phyloP scores from a whole-genome alignment of 495 filamentous ascomycete species.

The Lineolata rhizophorae region DNA sequence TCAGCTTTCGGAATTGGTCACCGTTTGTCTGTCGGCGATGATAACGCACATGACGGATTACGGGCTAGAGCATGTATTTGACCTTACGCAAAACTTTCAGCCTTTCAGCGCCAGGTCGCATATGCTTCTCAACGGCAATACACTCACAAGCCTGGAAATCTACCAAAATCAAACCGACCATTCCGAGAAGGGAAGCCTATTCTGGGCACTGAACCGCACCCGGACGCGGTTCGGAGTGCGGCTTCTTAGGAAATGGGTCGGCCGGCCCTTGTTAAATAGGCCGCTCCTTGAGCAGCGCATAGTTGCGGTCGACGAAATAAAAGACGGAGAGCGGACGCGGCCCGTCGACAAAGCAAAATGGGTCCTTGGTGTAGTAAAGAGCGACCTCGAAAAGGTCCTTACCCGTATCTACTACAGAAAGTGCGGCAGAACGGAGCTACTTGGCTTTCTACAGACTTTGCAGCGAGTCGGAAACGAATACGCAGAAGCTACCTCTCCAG shows the following conservation, averaged over 20 bases:
- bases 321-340: constrained; percentile 36
- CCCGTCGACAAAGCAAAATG: constrained; percentile 50
- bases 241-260: constrained; percentile 85
- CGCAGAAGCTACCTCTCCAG: constrained; percentile 34
- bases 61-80: constrained; percentile 87
- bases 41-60: constrained; percentile 88
- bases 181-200: constrained; percentile 65
- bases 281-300: constrained; percentile 60
- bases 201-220: constrained; percentile 92
- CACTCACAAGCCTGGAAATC: constrained; percentile 78
- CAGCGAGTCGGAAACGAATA: constrained; percentile 63
- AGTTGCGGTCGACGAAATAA: constrained; percentile 71
- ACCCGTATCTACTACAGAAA: constrained; percentile 81
- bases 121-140: constrained; percentile 94
- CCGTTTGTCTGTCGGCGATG: constrained; percentile 87
- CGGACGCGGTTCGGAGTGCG: constrained; percentile 75
- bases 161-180: constrained; percentile 91
- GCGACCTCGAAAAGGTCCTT: constrained; percentile 75
- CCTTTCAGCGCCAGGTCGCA: constrained; percentile 86
- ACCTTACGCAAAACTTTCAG: constrained; percentile 93
- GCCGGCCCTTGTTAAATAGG: constrained; percentile 69
- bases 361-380: constrained; percentile 40
- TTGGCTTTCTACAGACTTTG: constrained; percentile 65
- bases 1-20: constrained; percentile 64
- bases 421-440: constrained; percentile 76